These are phyloP conservation scores for Scleroderma bovista DNA, from an alignment of 768 basidiomycete genomes.

Conservation along the genomic window DNA sequence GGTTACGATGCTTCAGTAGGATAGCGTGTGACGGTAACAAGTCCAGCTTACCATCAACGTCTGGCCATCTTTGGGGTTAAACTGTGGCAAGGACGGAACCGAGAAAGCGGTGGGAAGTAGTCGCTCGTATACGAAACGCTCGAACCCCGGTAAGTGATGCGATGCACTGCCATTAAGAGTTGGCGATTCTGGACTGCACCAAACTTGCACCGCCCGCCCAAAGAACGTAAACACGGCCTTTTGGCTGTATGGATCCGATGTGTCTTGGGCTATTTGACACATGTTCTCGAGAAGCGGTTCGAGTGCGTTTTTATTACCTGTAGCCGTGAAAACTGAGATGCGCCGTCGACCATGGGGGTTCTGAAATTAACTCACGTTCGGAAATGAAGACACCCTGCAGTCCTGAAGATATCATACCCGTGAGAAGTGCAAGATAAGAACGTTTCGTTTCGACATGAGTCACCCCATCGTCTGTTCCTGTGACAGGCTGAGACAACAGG, in stretches of 20 bases:
- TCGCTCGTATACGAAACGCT: slow-evolving; percentile 85
- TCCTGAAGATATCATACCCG: slow-evolving; percentile 73
- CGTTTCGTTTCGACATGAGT: slow-evolving; percentile 79
- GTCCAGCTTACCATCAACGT: slow-evolving; percentile 61
- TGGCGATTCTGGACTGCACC: slow-evolving; percentile 52
- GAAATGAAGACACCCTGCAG: slow-evolving; percentile 84
- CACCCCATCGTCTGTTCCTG: slow-evolving; percentile 83
- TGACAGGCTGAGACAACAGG: slow-evolving; percentile 73
- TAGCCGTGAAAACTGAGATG: not conserved
- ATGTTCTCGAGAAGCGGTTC: slow-evolving; percentile 75
- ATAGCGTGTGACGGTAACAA: not conserved
- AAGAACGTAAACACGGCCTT: slow-evolving; percentile 80
- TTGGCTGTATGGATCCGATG: slow-evolving; percentile 70
- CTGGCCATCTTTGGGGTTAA: slow-evolving; percentile 88
- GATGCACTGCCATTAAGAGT: slow-evolving; percentile 30
- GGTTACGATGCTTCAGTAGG: not conserved
- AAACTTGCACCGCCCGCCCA: slow-evolving; percentile 55
- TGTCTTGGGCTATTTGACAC: slow-evolving; percentile 65
- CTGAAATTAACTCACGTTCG: slow-evolving; percentile 47
- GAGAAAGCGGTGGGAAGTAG: slow-evolving; percentile 79
- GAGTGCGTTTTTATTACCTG: slow-evolving; percentile 62
- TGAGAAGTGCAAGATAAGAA: slow-evolving; percentile 80
- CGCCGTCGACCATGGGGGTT: not conserved
- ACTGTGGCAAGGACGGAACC: slow-evolving; percentile 69
- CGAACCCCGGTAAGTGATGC: slow-evolving; percentile 75